Percentiles rank a stretch among this genome's conserved stretches.
These are phyloP conservation scores for Oryza rufipogon DNA, from an alignment of 176 grass and related monocot species.

Conservation along the genomic window DNA sequence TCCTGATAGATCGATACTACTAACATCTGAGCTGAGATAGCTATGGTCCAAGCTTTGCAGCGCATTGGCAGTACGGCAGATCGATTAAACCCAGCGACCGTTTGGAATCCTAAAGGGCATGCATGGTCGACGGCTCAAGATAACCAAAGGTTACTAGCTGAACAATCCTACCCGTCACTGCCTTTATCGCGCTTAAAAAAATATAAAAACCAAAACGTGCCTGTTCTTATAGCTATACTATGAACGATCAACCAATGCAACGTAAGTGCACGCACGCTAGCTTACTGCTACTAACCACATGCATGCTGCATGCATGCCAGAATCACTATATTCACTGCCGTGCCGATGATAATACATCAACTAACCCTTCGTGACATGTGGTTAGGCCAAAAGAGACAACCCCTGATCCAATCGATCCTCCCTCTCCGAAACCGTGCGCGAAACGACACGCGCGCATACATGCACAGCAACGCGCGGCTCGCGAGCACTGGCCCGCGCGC, in stretches of 20 bases:
- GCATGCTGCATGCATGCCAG: not conserved
- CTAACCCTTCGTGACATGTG: slow-evolving; percentile 17
- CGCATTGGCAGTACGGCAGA: too few relatives aligned
- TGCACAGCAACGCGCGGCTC: not conserved
- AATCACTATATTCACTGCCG: not conserved
- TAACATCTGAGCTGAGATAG: not conserved
- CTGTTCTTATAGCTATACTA: not conserved
- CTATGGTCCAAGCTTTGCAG: too few relatives aligned
- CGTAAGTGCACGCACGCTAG: not conserved
- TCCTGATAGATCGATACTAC: not conserved
- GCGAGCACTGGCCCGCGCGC: not conserved
- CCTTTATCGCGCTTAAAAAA: slow-evolving; percentile 1
- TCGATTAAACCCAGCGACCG: not conserved
- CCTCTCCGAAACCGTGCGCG: not conserved
- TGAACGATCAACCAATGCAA: slow-evolving; percentile 14
- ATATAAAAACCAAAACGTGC: slow-evolving; percentile 22
- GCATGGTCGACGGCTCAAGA: not conserved
- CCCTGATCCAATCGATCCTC: not conserved
- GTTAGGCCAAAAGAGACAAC: slow-evolving; percentile 41
- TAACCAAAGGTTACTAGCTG: not conserved
- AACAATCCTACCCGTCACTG: not conserved
- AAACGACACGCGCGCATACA: not conserved
- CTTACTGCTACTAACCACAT: not conserved
- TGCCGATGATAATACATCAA: slow-evolving; percentile 37
- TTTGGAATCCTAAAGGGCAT: slow-evolving; percentile 38